These are phyloP conservation scores for Trichopus zeylanicus DNA, from an alignment of 116 monocot genomes.

Conservation along the genomic window DNA sequence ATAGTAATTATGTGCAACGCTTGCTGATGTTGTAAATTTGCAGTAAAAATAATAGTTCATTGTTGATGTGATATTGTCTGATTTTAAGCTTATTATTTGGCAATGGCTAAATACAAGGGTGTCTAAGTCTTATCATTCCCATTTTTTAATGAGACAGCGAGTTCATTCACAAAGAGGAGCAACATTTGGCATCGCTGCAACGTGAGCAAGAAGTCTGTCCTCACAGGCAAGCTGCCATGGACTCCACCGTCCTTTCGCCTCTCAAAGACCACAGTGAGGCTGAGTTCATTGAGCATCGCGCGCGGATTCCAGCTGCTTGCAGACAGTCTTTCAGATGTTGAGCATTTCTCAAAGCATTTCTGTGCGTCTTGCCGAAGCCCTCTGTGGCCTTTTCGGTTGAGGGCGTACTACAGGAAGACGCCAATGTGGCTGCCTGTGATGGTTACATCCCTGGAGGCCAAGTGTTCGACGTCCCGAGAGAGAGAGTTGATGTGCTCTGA, in stretches of 20 bases:
- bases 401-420: slow-evolving; percentile 93
- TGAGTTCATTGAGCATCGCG: slow-evolving; percentile 95
- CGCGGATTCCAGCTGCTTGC: no score
- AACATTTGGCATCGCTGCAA: slow-evolving; percentile 90
- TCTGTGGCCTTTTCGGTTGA: slow-evolving; percentile 74
- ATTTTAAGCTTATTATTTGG: no score
- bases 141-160: no score
- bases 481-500: slow-evolving; percentile 62
- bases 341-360: slow-evolving; percentile 83
- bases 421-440: slow-evolving; percentile 95
- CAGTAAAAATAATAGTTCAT: no score
- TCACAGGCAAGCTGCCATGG: slow-evolving; percentile 89
- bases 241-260: slow-evolving; percentile 61
- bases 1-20: no score
- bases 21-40: no score
- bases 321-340: slow-evolving; percentile 71
- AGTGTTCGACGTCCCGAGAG: slow-evolving; percentile 72
- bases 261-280: slow-evolving; percentile 91
- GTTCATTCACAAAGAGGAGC: no score
- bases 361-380: slow-evolving; percentile 87
- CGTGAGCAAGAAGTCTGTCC: slow-evolving; percentile 90
- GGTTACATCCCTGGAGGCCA: slow-evolving; percentile 85
- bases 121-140: no score
- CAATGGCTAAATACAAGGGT: no score
- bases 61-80: no score